Percentiles rank a stretch among this genome's conserved stretches.
Conservation (phyloP, 1,284 basidiomycete genomes). For the Melampsora larici-populina region DNA sequence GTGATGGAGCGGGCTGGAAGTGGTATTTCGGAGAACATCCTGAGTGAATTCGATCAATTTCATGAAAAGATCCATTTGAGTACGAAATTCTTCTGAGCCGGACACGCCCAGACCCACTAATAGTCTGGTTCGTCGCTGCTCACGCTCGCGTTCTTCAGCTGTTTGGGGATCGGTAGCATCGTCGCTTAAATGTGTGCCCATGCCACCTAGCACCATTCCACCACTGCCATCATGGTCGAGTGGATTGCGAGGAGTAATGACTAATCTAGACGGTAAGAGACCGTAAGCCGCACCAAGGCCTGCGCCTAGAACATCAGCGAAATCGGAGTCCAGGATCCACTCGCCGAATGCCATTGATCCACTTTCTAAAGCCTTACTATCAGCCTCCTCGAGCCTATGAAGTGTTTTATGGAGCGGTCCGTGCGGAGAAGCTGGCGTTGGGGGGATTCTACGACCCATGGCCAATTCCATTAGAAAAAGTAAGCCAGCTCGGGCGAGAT, state of each 20-base stretch:
- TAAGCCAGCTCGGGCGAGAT: constrained; percentile 85
- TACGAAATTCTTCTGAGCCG: constrained; percentile 69
- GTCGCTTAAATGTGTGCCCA: constrained; percentile 55
- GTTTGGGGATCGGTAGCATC: constrained; percentile 53
- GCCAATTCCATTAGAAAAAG: constrained; percentile 91
- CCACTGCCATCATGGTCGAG: constrained; percentile 45
- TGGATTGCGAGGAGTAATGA: constrained; percentile 45
- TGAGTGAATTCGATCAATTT: constrained; percentile 88
- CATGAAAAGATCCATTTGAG: constrained; percentile 78
- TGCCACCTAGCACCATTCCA: constrained; percentile 66
- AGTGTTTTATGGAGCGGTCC: constrained; percentile 18
- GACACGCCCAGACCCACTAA: constrained; percentile 71
- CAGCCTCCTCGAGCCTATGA: not conserved
- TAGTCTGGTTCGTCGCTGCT: constrained; percentile 62
- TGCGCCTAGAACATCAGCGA: constrained; percentile 90
- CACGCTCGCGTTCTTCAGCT: constrained; percentile 60
- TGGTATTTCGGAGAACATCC: constrained; percentile 64
- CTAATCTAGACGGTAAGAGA: constrained; percentile 78
- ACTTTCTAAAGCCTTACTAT: constrained; percentile 58
- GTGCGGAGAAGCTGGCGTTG: constrained; percentile 45
- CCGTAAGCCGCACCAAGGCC: constrained; percentile 92
- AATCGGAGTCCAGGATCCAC: constrained; percentile 91
- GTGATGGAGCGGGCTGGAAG: constrained; percentile 57
- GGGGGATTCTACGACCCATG: constrained; percentile 62
- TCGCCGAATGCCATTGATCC: constrained; percentile 80